Base-by-base conservation (phyloP, 495 filamentous ascomycete species). In the Chlorociboria aeruginascens region DNA sequence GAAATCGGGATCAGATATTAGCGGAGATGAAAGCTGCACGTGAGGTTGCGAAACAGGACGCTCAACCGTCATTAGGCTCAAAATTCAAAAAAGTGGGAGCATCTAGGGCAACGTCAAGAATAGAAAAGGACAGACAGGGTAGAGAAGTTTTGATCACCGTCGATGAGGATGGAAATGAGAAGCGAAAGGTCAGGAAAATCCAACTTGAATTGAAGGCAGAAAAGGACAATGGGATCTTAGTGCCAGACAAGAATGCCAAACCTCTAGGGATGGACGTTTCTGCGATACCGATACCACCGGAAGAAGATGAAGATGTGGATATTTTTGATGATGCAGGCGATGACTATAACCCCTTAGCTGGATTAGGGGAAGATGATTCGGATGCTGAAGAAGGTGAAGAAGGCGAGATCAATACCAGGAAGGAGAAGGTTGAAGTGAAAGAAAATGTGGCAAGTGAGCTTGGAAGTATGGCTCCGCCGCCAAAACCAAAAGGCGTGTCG, bases 301-400 rank as follows among this genome's bases (percentile, higher is more conserved):
- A 72, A 50, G 71, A 72, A 44, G 73, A 77, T 36, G 74, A 78
- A 36, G 81, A 85, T 45, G 60, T 73, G 11, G 76, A 81, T 58
- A 98, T 98, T 17, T 98, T 98, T 59, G 86, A 82, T 40, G 92
- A 83, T 31, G 87, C 78, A 1, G 92, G 85, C 6, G 76, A 76
- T 20, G 86, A 92, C 55, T 98, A 95, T 61, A 76, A 98, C 62
- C 93, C 92, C 4, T 72, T 96, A 32, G 89, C 79, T 1, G 83
- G 72, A 14, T 56, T 93, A 8, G 69, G 71, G 8, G 69, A 75
- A 7, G 66, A 73, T 4, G 73, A 70, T 9, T 44, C 42, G 3
- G 53, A 63, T 40, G 54, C 63, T 40, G 61, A 65, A 42, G 52
- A 61, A 47, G 55, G 58, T 44, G 60, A 55, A 25, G 49, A 50